Conservation (phyloP, 441 rosid genomes). For the Jatropha podagrica region DNA sequence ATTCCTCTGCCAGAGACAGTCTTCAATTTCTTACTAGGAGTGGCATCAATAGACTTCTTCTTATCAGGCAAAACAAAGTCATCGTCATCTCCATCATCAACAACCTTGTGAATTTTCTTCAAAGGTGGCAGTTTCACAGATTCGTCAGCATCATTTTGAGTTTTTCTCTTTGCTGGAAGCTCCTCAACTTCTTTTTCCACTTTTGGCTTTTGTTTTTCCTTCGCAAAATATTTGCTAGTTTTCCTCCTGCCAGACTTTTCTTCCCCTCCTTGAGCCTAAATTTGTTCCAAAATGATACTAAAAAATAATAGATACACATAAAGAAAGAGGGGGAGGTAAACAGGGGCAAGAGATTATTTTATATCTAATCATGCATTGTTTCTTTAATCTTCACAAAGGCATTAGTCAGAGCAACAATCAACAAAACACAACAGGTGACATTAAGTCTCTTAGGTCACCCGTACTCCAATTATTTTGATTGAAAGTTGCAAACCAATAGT, state of each 20-base stretch:
- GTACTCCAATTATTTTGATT: not conserved
- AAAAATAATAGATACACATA: not conserved
- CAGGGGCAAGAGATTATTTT: not conserved
- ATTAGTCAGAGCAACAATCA: not conserved
- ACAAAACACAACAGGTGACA: not conserved
- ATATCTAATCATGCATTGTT: not conserved
- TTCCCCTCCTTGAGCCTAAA: conserved; percentile 45
- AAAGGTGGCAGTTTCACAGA: conserved; percentile 47
- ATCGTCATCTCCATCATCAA: conserved; percentile 45
- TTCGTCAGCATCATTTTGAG: conserved; percentile 36
- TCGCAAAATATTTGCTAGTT: conserved; percentile 93
- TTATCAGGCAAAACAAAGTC: conserved; percentile 59
- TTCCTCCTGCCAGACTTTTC: conserved; percentile 66
- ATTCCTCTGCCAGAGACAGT: conserved; percentile 65
- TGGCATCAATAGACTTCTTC: conserved; percentile 45
- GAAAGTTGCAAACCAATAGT: no score
- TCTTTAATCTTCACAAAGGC: not conserved
- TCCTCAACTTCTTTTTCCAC: conserved; percentile 51
- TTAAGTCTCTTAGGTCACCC: not conserved
- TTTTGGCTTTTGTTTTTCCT: conserved; percentile 57
- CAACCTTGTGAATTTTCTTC: conserved; percentile 50
- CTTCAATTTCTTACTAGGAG: conserved; percentile 80
- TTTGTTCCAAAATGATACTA: conserved; percentile 8
- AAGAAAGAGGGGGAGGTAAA: not conserved
- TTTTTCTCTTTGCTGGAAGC: conserved; percentile 69